A percentile compares a stretch with the other conserved stretches of the same genome.
Evolutionary conservation across 495 filamentous ascomycete genomes (phyloP).

Genomic region (Aspergillus bridgeri): DNA sequence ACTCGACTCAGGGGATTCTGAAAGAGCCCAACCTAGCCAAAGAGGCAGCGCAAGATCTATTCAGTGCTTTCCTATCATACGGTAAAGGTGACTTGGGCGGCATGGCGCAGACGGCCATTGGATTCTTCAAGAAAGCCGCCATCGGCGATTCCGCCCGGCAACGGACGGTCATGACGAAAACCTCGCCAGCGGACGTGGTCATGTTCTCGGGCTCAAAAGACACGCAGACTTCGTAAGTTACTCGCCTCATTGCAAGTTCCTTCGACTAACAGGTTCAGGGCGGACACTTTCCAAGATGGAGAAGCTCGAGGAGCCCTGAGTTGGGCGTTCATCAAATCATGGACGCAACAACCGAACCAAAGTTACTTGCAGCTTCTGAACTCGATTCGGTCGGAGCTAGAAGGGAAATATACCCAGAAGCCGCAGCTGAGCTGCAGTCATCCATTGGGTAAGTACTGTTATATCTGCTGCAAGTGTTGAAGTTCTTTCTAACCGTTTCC

Average conservation of each 20-base stretch:
- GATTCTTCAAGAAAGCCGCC: slow-evolving; percentile 90
- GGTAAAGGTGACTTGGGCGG: slow-evolving; percentile 80
- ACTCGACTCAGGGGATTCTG: slow-evolving; percentile 89
- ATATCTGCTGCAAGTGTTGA: too few relatives aligned
- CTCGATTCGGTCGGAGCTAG: slow-evolving; percentile 86
- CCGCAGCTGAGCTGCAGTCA: slow-evolving; percentile 97
- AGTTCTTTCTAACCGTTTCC: too few relatives aligned
- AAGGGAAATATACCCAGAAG: slow-evolving; percentile 91
- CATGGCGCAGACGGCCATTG: slow-evolving; percentile 73
- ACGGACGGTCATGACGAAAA: slow-evolving; percentile 79
- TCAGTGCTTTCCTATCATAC: slow-evolving; percentile 83
- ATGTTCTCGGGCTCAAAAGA: slow-evolving; percentile 99
- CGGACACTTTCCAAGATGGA: slow-evolving; percentile 53
- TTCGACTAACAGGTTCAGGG: slow-evolving; percentile 19
- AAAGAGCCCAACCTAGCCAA: slow-evolving; percentile 98
- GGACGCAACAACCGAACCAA: slow-evolving; percentile 93
- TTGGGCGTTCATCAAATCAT: slow-evolving; percentile 89
- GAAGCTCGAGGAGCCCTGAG: slow-evolving; percentile 96
- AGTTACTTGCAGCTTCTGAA: slow-evolving; percentile 94
- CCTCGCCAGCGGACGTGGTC: slow-evolving; percentile 90
- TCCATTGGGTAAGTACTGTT: slow-evolving; percentile 69
- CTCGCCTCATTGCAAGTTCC: neutral
- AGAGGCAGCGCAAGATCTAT: slow-evolving; percentile 88
- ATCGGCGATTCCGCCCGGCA: slow-evolving; percentile 74
- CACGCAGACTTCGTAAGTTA: slow-evolving; percentile 67